phyloP scores from a whole-genome alignment of 257 asterid genomes.

The Forsythia viridissima region DNA sequence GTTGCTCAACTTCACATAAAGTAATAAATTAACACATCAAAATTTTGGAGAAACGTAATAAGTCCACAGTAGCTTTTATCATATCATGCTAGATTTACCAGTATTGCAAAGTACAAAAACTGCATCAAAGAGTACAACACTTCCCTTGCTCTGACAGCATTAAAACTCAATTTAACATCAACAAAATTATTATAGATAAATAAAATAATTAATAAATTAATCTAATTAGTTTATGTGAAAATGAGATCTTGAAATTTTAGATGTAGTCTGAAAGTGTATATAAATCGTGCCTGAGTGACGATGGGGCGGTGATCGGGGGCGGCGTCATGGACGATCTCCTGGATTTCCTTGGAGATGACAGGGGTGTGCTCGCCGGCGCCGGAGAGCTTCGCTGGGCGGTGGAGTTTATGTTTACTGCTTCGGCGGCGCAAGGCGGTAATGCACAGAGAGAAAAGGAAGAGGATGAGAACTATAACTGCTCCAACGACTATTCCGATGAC shows the following conservation, averaged over 20 bases:
- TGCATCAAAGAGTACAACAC: not conserved
- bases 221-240: not conserved
- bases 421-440: slow-evolving; percentile 78
- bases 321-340: slow-evolving; percentile 60
- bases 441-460: slow-evolving; percentile 77
- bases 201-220: not conserved
- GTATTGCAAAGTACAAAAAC: not conserved
- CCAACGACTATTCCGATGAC: slow-evolving; percentile 88
- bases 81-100: not conserved
- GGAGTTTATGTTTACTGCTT: slow-evolving; percentile 32
- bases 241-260: slow-evolving; percentile 14
- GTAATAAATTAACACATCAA: not conserved
- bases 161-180: not conserved
- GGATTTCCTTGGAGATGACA: slow-evolving; percentile 73
- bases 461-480: slow-evolving; percentile 71
- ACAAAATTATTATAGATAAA: not conserved
- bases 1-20: not conserved
- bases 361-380: slow-evolving; percentile 54
- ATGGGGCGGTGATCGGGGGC: slow-evolving; percentile 70
- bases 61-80: not conserved
- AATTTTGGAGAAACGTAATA: too few species aligned
- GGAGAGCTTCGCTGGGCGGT: slow-evolving; percentile 18
- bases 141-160: not conserved
- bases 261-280: not conserved
- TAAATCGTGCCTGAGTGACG: slow-evolving; percentile 45